Base-by-base conservation (phyloP, 371 early-diverging fungal species). In the Mortierella polycephala region DNA sequence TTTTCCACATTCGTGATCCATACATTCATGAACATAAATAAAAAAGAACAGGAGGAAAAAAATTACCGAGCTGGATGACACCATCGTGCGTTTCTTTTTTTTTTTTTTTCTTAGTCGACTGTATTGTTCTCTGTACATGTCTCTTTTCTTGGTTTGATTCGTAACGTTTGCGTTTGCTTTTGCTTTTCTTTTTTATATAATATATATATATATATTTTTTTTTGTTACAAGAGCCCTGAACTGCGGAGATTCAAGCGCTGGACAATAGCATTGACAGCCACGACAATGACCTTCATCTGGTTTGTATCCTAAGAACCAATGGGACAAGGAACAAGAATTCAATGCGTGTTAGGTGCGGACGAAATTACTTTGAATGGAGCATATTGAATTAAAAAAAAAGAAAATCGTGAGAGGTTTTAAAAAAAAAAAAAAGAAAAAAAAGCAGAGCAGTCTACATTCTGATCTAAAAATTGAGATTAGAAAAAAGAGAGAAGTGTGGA, bases 251-350 rank as follows among this genome's bases (percentile, higher is more conserved):
- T 81, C 70, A 82, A 55, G 52, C 82, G 82, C 42, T 83, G 83
- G 47, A 83, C 82, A 64, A 82, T 83, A 51, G 79, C 69, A 65
- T 83, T 83, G 60, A 83, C 83, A 46, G 82, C 80, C 57, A 82
- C 73, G 55, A 83, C 83, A 44, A 83, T 83, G 51, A 82, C 83
- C 44, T 75, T 61, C 83, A 83, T 83, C 63, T 83, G 83, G 61
- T 69, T 81, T 53, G 83, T 83, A 80, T 83, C 83, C 83, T 83
- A 51, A 30, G 41, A 20, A 46, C 30, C 30, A 11, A 59, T 12
- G 42, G 9, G 20, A 12, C 16, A 37, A 45, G 39, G 40, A 59
- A 39, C 13, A 40, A 56, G 39, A 47, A 49, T 30, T 16, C n/a
- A 45, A 44, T 42, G 3, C 16, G 8, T 51, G 9, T 12, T 50